Percentiles rank a stretch among this genome's conserved stretches.
Conservation (phyloP, 805 yeast species). For the Blastobotrys terrestris region DNA sequence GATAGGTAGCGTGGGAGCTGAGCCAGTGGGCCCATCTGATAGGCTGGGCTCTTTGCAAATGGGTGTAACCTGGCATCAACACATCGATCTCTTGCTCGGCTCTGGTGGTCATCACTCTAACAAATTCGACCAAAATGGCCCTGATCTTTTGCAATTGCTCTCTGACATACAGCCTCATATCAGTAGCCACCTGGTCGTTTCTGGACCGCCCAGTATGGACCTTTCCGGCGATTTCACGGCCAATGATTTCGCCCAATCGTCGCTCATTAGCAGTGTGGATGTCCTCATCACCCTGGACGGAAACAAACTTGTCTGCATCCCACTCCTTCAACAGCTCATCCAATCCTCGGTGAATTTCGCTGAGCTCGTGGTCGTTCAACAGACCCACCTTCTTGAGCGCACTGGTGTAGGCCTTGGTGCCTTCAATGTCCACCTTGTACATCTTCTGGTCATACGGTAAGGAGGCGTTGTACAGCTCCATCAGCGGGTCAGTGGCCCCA, state of each 20-base stretch:
- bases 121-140: slow-evolving; percentile 52
- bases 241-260: slow-evolving; percentile 92
- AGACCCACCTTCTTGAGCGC: slow-evolving; percentile 79
- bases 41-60: slow-evolving; percentile 98
- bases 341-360: slow-evolving; percentile 79
- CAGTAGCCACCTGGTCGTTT: slow-evolving; percentile 99
- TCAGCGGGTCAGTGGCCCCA: slow-evolving; percentile 90
- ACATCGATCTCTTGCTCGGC: slow-evolving; percentile 83
- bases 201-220: slow-evolving; percentile 99
- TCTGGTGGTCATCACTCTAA: slow-evolving; percentile 61
- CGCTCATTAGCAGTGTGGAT: slow-evolving; percentile 99
- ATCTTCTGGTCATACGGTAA: slow-evolving; percentile 91
- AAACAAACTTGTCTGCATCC: slow-evolving; percentile 61
- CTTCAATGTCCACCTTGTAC: slow-evolving; percentile 91
- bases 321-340: slow-evolving; percentile 71
- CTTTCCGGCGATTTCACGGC: slow-evolving; percentile 89
- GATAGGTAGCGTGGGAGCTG: slow-evolving; percentile 88
- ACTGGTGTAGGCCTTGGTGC: slow-evolving; percentile 86
- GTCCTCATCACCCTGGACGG: slow-evolving; percentile 90
- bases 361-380: slow-evolving; percentile 63
- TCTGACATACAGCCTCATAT: slow-evolving; percentile 90
- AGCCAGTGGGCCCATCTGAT: slow-evolving; percentile 99
- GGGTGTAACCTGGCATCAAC: slow-evolving; percentile 98
- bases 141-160: slow-evolving; percentile 59
- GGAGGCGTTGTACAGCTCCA: slow-evolving; percentile 96